Evolutionary conservation across 2,329 filamentous ascomycete genomes (phyloP).

Genomic region (Diplodia corticola): DNA sequence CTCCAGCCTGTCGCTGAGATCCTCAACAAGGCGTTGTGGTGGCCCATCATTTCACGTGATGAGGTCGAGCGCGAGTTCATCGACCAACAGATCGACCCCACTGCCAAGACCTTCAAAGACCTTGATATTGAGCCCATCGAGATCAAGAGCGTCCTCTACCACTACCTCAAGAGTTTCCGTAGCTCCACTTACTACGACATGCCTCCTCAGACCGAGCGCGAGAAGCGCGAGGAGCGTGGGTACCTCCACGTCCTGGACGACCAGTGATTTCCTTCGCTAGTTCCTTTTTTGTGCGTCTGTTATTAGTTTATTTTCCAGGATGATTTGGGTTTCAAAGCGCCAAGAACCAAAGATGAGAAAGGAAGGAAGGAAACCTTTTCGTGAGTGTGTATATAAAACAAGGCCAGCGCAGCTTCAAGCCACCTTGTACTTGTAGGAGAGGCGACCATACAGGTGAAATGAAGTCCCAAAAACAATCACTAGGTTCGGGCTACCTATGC

Average conservation of each 20-base stretch:
- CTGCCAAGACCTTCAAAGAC: conserved; percentile 93
- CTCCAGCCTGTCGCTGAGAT: conserved; percentile 73
- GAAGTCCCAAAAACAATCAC: neutral
- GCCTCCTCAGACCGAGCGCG: conserved; percentile 89
- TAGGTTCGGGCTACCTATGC: neutral
- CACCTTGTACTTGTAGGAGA: conserved; percentile 13
- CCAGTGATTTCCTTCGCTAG: conserved; percentile 32
- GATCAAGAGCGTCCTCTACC: conserved; percentile 82
- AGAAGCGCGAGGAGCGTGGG: conserved; percentile 93
- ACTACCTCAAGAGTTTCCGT: conserved; percentile 93
- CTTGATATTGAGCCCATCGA: conserved; percentile 87
- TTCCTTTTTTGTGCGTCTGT: conserved; percentile 1
- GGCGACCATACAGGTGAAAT: conserved; percentile 3
- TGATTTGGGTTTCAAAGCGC: neutral
- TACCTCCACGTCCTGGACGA: conserved; percentile 76
- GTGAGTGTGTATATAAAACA: conserved; percentile 9
- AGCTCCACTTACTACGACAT: conserved; percentile 88
- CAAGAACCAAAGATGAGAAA: neutral
- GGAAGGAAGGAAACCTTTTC: neutral
- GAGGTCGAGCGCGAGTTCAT: conserved; percentile 90
- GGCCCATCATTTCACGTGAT: conserved; percentile 78
- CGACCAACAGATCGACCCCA: conserved; percentile 86
- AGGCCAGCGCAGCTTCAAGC: conserved; percentile 10
- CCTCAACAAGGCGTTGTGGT: conserved; percentile 85
- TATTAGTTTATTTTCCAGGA: neutral